Base-by-base conservation (phyloP, 495 filamentous ascomycete species). In the Aspergillus bridgeri region DNA sequence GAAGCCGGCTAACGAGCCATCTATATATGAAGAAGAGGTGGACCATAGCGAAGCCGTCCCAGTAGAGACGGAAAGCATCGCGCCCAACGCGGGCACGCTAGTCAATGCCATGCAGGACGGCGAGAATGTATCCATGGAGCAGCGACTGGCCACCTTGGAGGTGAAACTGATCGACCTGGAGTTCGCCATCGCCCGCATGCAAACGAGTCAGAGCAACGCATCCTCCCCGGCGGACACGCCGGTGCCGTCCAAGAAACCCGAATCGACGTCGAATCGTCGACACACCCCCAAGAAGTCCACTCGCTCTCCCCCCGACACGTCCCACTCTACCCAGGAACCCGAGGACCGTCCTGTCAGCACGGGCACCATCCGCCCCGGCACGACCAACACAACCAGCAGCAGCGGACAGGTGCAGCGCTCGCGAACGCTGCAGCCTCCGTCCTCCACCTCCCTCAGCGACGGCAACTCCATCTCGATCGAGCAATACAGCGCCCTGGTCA, bases 111-210 rank as follows among this genome's bases (percentile, higher is more conserved):
- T 81, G 68, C 75, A 79, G 27, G 68, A 70, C 56, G 76, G 79
- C 53, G 77, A 78, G 21, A 69, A 71, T 23, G 64, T 76, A 8
- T 79, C 78, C 1, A 54, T 81, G 1, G 80, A 83, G 57, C 79
- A 83, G 47, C 74, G 80, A 20, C 44, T 83, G 6, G 75, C 79
- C 38, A 83, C 79, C 0, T 58, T 83, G 0, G 80, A 83, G 50
- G 78, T 83, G 5, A 83, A 83, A 51, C 66, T 83, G 42, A 81
- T 83, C 59, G 80, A 83, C 38, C 67, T 83, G 8, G 80, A 83
- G 57, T 81, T 80, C 48, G 80, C 80, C 2, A 79, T 83, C 51
- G 79, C 80, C 0, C 73, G 79, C 38, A 69, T 83, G 60, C 80
- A 83, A 66, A 72, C 65, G 25, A 65, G 22, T 3, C 21, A 60